Evolutionary conservation across 371 early-diverging fungal genomes (phyloP).

Genomic region (Encephalitozoon romaleae): DNA sequence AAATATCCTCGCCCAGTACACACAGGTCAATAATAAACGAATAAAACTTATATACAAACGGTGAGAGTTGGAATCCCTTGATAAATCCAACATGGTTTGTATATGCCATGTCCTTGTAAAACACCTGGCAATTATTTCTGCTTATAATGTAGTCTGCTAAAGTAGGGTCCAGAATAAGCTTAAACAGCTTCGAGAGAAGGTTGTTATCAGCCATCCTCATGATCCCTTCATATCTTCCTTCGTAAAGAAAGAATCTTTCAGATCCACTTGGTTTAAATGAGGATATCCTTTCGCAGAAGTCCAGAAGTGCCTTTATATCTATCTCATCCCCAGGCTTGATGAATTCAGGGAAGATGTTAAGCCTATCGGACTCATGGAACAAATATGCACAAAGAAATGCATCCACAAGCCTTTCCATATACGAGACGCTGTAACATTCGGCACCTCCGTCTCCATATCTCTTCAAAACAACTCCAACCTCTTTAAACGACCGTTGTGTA

Average conservation of each 20-base stretch:
- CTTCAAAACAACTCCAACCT: constrained; percentile 95
- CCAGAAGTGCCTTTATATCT: constrained; percentile 82
- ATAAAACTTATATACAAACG: constrained; percentile 91
- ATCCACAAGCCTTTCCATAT: constrained; percentile 92
- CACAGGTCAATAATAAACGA: constrained; percentile 84
- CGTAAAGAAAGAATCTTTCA: constrained; percentile 77
- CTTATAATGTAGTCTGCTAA: constrained; percentile 95
- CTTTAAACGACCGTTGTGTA: constrained; percentile 93
- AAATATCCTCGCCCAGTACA: constrained; percentile 74
- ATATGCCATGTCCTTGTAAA: constrained; percentile 96
- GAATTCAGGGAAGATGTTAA: constrained; percentile 83
- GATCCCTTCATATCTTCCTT: constrained; percentile 75
- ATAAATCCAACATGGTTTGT: constrained; percentile 87
- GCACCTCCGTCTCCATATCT: constrained; percentile 83
- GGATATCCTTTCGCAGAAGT: constrained; percentile 92
- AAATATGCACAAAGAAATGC: constrained; percentile 93
- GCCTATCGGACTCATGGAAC: constrained; percentile 85
- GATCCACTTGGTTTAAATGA: constrained; percentile 74
- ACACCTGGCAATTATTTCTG: constrained; percentile 86
- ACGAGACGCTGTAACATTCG: constrained; percentile 88
- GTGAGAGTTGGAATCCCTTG: constrained; percentile 89
- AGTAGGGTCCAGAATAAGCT: constrained; percentile 87
- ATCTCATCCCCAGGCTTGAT: constrained; percentile 94
- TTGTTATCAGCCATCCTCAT: constrained; percentile 93
- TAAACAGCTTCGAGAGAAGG: constrained; percentile 78